A percentile compares a stretch with the other conserved stretches of the same genome.
These are phyloP conservation scores for Phytopythium litorale DNA, from an alignment of 352 stramenopile species.

Conservation along the genomic window DNA sequence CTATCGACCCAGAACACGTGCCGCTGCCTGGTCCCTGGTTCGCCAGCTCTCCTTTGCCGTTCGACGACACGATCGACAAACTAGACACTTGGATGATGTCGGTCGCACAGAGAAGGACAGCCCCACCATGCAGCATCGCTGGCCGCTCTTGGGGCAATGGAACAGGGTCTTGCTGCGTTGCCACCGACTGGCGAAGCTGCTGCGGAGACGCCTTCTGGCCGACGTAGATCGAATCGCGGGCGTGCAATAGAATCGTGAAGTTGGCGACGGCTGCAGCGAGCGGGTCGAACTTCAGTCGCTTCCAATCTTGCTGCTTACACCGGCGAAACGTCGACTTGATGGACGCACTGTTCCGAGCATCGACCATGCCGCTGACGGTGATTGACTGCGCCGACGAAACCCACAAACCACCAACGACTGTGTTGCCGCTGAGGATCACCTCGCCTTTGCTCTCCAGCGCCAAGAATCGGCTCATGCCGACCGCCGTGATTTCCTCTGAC, in stretches of 20 bases:
- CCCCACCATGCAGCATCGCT: conserved; percentile 41
- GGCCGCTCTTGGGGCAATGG: conserved; percentile 8
- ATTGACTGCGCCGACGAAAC: conserved; percentile 50
- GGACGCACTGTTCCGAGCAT: conserved; percentile 33
- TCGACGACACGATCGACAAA: conserved; percentile 44
- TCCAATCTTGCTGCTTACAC: conserved; percentile 42
- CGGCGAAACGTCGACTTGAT: conserved; percentile 44
- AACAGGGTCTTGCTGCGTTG: conserved; percentile 18
- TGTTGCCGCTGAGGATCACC: conserved; percentile 42
- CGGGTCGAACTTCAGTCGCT: conserved; percentile 10
- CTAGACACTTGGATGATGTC: conserved; percentile 39
- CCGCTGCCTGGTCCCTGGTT: conserved; percentile 66
- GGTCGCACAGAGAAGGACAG: conserved; percentile 56
- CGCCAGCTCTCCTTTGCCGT: conserved; percentile 53
- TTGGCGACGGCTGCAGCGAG: conserved; percentile 24
- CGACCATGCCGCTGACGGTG: conserved; percentile 38
- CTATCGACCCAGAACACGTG: conserved; percentile 49
- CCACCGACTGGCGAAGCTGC: conserved; percentile 20
- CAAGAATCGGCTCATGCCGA: conserved; percentile 28
- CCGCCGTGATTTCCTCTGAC: neutral
- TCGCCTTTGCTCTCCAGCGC: conserved; percentile 46
- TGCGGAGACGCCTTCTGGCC: conserved; percentile 20
- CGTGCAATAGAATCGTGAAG: conserved; percentile 60
- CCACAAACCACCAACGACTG: conserved; percentile 45
- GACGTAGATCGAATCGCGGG: conserved; percentile 47